Conservation (phyloP, 2,329 filamentous ascomycete species). For the Aspergillus caelatus region DNA sequence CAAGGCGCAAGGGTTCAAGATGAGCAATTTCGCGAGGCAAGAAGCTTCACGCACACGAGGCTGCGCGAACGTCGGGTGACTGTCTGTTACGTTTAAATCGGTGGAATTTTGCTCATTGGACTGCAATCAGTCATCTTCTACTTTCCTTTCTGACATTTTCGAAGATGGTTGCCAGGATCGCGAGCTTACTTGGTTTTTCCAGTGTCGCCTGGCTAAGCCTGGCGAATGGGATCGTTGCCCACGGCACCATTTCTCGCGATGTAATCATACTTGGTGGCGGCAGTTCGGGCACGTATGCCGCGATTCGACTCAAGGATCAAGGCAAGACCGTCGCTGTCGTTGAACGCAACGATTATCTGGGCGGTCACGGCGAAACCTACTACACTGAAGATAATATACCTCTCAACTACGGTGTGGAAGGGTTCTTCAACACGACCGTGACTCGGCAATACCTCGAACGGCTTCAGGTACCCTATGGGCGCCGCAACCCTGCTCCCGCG, state of each 20-base stretch:
- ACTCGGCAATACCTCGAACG: conserved; percentile 26
- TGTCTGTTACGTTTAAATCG: not conserved
- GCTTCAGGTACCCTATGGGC: conserved; percentile 20
- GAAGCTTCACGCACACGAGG: not conserved
- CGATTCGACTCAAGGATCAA: conserved; percentile 28
- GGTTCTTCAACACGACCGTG: conserved; percentile 24
- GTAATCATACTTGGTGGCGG: conserved; percentile 34
- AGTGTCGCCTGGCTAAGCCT: not conserved
- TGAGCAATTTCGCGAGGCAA: not conserved
- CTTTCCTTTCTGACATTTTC: not conserved
- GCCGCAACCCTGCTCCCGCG: not conserved
- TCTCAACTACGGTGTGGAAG: conserved; percentile 32
- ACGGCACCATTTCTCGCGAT: conserved; percentile 16
- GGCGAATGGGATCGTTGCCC: not conserved
- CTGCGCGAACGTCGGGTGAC: not conserved
- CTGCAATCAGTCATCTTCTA: not conserved
- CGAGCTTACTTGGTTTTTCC: not conserved
- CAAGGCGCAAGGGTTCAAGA: not conserved
- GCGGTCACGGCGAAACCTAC: conserved; percentile 31
- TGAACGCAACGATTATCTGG: conserved; percentile 27
- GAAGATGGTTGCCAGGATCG: not conserved
- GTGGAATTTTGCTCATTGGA: not conserved
- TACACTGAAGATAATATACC: conserved; percentile 17
- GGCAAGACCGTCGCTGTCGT: conserved; percentile 28
- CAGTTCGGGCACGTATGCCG: conserved; percentile 32